phyloP scores from a whole-genome alignment of 2,329 filamentous ascomycete genomes.

The Xylariaceae sp. region DNA sequence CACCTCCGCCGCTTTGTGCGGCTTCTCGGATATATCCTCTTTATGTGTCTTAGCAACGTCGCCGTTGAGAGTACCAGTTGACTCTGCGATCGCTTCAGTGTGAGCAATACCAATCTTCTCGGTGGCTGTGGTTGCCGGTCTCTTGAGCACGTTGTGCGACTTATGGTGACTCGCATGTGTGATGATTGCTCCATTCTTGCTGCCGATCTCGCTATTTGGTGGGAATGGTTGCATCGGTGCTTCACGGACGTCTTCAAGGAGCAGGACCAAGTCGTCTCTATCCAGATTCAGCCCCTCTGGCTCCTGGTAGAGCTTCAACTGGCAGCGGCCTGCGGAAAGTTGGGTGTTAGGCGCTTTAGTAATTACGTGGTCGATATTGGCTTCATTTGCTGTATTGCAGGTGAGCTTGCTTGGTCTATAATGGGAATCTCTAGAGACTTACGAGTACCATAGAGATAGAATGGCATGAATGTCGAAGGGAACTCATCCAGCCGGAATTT shows the following conservation, averaged over 20 bases:
- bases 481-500: conserved; percentile 34
- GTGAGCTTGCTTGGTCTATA: neutral
- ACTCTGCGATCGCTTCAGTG: neutral
- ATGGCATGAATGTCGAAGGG: conserved; percentile 39
- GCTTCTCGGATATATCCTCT: conserved; percentile 11
- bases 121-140: neutral
- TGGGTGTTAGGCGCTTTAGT: conserved; percentile 41
- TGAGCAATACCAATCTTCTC: neutral
- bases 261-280: conserved; percentile 27
- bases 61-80: neutral
- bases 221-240: conserved; percentile 39
- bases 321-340: conserved; percentile 29
- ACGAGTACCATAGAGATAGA: conserved; percentile 42
- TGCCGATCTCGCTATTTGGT: conserved; percentile 23
- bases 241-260: conserved; percentile 34
- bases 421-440: neutral
- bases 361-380: conserved; percentile 44
- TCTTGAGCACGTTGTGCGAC: neutral
- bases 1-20: conserved; percentile 7
- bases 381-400: conserved; percentile 22
- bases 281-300: conserved; percentile 12
- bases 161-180: conserved; percentile 4
- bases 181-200: conserved; percentile 25
- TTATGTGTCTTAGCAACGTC: neutral
- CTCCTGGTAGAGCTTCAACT: conserved; percentile 14